These are phyloP conservation scores for Rhodamnia argentea DNA, from an alignment of 345 rosid genomes.

Conservation along the genomic window DNA sequence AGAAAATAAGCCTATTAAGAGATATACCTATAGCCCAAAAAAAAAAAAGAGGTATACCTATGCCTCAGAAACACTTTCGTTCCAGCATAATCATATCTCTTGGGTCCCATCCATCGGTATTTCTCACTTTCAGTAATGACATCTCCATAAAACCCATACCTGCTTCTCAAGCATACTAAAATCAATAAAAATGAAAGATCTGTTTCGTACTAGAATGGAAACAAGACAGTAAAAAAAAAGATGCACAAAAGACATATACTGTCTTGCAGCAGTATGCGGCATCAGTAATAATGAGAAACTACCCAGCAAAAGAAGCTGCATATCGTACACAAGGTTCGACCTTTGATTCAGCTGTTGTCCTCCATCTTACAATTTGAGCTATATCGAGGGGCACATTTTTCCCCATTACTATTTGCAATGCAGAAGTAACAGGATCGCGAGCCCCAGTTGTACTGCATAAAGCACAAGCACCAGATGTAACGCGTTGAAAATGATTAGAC, in stretches of 20 bases:
- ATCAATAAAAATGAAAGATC: background rate
- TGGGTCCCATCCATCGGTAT: conserved; percentile 97
- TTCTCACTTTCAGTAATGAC: conserved; percentile 93
- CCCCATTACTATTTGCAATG: conserved; percentile 79
- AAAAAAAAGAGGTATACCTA: conserved; percentile 55
- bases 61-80: conserved; percentile 85
- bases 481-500: background rate
- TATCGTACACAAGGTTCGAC: conserved; percentile 79
- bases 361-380: conserved; percentile 98
- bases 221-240: background rate
- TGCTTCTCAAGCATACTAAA: conserved; percentile 2
- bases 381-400: conserved; percentile 67
- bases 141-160: conserved; percentile 97
- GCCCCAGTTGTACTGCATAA: conserved; percentile 82
- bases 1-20: background rate
- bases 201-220: background rate
- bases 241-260: background rate
- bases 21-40: conserved; percentile 63
- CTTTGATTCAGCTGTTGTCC: conserved; percentile 38
- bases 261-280: background rate
- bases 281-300: conserved; percentile 19
- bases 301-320: conserved; percentile 99
- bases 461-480: background rate
- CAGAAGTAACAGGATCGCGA: conserved; percentile 91
- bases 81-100: conserved; percentile 90